phyloP scores from a whole-genome alignment of 2,329 filamentous ascomycete species.

The Periconia digitata region DNA sequence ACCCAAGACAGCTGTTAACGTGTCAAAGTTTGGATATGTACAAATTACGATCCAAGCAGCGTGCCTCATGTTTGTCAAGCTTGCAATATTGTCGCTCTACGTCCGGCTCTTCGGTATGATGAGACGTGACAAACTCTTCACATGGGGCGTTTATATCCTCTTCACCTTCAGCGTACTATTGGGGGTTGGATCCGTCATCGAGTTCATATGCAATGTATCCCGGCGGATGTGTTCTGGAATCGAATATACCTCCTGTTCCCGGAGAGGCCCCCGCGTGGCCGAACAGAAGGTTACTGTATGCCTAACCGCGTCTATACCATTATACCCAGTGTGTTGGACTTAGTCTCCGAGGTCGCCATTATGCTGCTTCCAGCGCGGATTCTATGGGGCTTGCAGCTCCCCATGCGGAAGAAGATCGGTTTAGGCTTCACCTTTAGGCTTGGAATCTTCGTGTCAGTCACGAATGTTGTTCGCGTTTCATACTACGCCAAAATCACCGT shows the following conservation, averaged over 20 bases:
- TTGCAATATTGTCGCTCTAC: neutral
- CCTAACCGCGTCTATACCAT: neutral
- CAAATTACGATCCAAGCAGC: neutral
- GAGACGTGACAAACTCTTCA: neutral
- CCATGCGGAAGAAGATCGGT: conserved; percentile 2
- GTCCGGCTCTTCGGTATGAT: neutral
- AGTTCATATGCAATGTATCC: conserved; percentile 2
- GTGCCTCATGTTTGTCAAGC: neutral
- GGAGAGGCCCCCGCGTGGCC: neutral
- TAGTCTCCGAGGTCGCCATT: conserved; percentile 1
- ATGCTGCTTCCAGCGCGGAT: conserved; percentile 1
- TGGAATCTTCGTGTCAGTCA: conserved; percentile 2
- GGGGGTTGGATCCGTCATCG: neutral
- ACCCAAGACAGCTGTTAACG: neutral
- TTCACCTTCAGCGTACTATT: neutral
- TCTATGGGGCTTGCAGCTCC: conserved; percentile 1
- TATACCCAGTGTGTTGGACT: neutral
- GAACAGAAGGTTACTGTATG: conserved; percentile 5
- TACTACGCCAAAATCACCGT: neutral
- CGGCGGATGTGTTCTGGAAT: conserved; percentile 3
- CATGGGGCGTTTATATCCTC: neutral
- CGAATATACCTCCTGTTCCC: conserved; percentile 4
- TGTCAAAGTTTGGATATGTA: neutral
- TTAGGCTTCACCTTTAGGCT: conserved; percentile 1
- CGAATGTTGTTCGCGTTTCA: conserved; percentile 1